These are phyloP conservation scores for Sanghuangporus sanghuang DNA, from an alignment of 1,284 basidiomycete species.

Conservation along the genomic window DNA sequence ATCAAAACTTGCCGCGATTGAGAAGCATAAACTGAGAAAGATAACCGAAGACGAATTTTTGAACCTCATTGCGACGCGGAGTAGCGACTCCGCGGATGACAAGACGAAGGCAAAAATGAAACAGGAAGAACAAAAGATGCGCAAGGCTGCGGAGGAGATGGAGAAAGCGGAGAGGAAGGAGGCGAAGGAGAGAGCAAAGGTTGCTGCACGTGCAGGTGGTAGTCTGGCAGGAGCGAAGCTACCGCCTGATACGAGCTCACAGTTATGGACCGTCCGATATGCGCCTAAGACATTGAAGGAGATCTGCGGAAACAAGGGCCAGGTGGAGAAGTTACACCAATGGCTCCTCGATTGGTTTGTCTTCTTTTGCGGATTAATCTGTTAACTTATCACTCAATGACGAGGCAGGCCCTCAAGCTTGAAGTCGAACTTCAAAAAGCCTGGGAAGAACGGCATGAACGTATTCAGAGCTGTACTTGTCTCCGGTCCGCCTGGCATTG, in stretches of 20 bases:
- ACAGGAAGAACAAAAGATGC: constrained; percentile 76
- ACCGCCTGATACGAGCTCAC: constrained; percentile 42
- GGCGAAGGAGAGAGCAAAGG: constrained; percentile 31
- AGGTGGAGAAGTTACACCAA: constrained; percentile 80
- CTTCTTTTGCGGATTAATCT: neutral
- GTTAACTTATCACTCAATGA: neutral
- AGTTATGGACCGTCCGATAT: constrained; percentile 96
- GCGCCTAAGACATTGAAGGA: constrained; percentile 87
- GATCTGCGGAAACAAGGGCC: constrained; percentile 91
- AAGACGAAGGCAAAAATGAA: constrained; percentile 80
- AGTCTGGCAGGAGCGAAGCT: constrained; percentile 24
- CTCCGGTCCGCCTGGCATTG: constrained; percentile 93
- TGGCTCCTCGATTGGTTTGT: constrained; percentile 88
- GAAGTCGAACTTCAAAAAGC: constrained; percentile 84
- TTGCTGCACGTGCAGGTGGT: constrained; percentile 17
- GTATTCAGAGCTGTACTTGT: constrained; percentile 85
- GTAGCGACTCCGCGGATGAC: constrained; percentile 54
- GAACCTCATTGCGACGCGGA: constrained; percentile 69
- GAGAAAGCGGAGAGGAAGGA: constrained; percentile 60
- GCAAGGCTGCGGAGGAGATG: constrained; percentile 71
- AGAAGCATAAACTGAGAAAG: constrained; percentile 72
- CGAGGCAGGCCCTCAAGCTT: constrained; percentile 62
- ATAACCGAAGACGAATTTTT: constrained; percentile 89
- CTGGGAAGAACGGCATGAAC: constrained; percentile 88
- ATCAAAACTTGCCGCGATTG: constrained; percentile 81